These are phyloP conservation scores for Cercophora sp. DNA, from an alignment of 495 filamentous ascomycete genomes.

Conservation along the genomic window DNA sequence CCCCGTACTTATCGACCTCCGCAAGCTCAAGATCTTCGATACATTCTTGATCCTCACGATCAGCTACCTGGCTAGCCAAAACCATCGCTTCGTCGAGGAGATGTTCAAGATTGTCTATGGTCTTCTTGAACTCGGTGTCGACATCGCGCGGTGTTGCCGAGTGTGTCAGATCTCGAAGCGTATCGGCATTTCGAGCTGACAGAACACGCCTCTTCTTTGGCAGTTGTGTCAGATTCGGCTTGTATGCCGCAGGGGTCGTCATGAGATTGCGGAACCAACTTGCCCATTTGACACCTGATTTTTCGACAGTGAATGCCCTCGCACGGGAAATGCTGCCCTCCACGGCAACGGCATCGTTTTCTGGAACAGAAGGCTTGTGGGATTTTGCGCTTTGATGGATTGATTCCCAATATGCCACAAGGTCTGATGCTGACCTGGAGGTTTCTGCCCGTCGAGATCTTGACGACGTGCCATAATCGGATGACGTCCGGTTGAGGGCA, in stretches of 20 bases:
- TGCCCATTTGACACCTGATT: conserved; percentile 10
- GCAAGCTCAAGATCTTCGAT: conserved; percentile 6
- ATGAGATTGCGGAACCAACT: conserved; percentile 24
- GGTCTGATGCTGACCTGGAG: conserved; percentile 16
- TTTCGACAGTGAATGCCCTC: not conserved
- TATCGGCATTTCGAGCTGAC: not conserved
- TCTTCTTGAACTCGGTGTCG: conserved; percentile 28
- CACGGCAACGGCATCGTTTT: not conserved
- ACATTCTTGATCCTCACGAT: conserved; percentile 19
- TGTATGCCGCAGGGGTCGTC: conserved; percentile 17
- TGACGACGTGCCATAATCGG: too few species aligned
- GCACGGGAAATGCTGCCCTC: not conserved
- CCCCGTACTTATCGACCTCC: conserved; percentile 9
- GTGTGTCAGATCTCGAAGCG: conserved; percentile 3
- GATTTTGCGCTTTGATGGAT: not conserved
- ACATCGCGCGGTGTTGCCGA: conserved; percentile 10
- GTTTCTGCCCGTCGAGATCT: too few species aligned
- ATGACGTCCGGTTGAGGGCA: too few species aligned
- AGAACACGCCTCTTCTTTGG: conserved; percentile 6
- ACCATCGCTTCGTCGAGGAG: conserved; percentile 44
- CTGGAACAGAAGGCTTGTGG: not conserved
- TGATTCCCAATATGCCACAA: conserved; percentile 23
- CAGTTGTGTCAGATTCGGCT: conserved; percentile 16
- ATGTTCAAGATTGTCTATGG: conserved; percentile 42
- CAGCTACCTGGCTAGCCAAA: conserved; percentile 37